Evolutionary conservation across 495 filamentous ascomycete species (phyloP), one percentile per base, ranked within the genome.

Genomic region (Penicillium cosmopolitanum): DNA sequence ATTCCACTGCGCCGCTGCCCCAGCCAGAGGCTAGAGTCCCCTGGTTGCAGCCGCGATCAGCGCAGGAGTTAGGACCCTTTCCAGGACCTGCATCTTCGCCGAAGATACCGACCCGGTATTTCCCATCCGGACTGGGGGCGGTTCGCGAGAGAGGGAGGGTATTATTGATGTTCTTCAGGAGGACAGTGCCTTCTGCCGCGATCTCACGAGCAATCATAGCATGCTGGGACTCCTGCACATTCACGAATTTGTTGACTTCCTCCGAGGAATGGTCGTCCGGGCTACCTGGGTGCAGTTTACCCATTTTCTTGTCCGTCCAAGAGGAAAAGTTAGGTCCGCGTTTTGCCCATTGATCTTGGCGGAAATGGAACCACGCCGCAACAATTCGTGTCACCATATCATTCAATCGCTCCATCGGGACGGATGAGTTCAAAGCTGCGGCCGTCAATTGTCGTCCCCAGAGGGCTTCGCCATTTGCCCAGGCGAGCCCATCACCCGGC

Each of bases 301-400:
- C 91, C 53, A 85, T 78, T 52, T 83, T 72, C 1, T 94, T 85
- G 55, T 90, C 72, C 0, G 90, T 93, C 91, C 91, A 97, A 0
- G 89, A 93, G 3, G 91, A 96, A 73, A 97, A 97, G 72, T 96
- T 97, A 11, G 93, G 93, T 2, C 85, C 85, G 9, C 85, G 86
- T 8, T 91, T 74, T 15, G 77, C 77, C 73, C 83, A 81, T 51
- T 88, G 78, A 66, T 96, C 92, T 73, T 97, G 93, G 5, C 89
- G 86, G 33, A 96, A 73, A 67, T 96, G 91, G 69, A 96, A 97
- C 91, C 92, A 97, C 0, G 93, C 81, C 0, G 94, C 94, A 3
- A 97, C 92, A 60, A 97, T 88, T 21, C 94, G 85, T 2, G 90
- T 91, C 4, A 86, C 92, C 95, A 98, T 97, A 70, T 98, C 95